Conservation (phyloP, 495 filamentous ascomycete species). For the Penicillium canescens region DNA sequence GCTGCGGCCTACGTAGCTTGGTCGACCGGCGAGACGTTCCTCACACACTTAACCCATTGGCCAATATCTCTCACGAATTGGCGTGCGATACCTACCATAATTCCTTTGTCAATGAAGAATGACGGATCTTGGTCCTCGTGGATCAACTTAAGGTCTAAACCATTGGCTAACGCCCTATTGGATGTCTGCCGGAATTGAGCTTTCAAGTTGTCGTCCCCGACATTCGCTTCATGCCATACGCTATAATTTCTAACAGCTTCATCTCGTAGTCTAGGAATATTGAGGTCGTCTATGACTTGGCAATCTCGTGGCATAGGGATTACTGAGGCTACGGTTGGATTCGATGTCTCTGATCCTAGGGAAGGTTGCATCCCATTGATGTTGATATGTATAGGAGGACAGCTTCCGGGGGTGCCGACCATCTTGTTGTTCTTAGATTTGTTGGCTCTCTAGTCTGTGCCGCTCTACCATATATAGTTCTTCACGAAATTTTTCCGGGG, state of each 20-base stretch:
- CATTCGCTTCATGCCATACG: constrained; percentile 17
- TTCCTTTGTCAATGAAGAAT: constrained; percentile 14
- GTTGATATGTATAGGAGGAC: constrained; percentile 1
- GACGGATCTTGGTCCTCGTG: constrained; percentile 18
- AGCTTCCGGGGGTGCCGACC: neutral
- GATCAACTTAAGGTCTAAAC: constrained; percentile 24
- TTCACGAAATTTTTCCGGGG: constrained; percentile 9
- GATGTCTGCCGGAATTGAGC: constrained; percentile 17
- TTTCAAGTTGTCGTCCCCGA: constrained; percentile 15
- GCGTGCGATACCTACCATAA: constrained; percentile 15
- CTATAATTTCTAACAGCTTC: constrained; percentile 20
- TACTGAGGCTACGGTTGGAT: neutral
- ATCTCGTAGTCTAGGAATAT: constrained; percentile 20
- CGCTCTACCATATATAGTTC: constrained; percentile 5
- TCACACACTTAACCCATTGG: constrained; percentile 11
- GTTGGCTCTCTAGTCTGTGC: constrained; percentile 1
- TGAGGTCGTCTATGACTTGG: neutral
- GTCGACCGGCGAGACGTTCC: neutral
- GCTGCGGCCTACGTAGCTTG: constrained; percentile 4
- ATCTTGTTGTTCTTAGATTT: constrained; percentile 1
- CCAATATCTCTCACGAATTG: constrained; percentile 20
- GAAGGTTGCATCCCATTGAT: constrained; percentile 6
- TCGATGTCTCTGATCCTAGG: neutral
- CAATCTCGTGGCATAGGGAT: neutral
- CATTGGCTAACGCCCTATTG: constrained; percentile 13